phyloP scores from a whole-genome alignment of 371 early-diverging fungal genomes.

The Massospora cicadina region DNA sequence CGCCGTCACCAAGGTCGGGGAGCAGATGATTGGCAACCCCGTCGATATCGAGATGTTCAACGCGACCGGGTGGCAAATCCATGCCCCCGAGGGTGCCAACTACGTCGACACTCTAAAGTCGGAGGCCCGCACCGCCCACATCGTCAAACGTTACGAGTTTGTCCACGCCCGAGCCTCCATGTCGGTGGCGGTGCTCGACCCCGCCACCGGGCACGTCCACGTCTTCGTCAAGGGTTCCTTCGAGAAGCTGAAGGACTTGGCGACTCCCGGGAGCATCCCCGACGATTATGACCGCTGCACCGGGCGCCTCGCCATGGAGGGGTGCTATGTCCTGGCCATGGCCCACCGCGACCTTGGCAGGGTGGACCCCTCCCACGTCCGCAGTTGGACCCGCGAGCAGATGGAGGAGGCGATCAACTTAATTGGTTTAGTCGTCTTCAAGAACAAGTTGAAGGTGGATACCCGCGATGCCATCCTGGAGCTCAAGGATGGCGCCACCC shows the following conservation, averaged over 20 bases:
- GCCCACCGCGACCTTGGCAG: constrained; percentile 34
- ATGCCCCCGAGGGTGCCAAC: constrained; percentile 5
- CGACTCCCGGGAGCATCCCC: constrained; percentile 32
- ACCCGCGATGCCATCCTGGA: constrained; percentile 49
- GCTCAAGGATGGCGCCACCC: constrained; percentile 52
- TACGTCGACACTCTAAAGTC: constrained; percentile 26
- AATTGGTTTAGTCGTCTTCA: constrained; percentile 62
- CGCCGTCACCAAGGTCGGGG: constrained; percentile 47
- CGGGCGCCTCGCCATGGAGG: constrained; percentile 38
- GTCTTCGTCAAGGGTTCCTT: constrained; percentile 73
- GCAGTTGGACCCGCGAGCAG: constrained; percentile 31
- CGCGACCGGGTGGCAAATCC: constrained; percentile 30
- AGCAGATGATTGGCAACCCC: constrained; percentile 67
- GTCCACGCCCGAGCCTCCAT: constrained; percentile 66
- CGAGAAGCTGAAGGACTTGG: constrained; percentile 47
- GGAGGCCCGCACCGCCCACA: constrained; percentile 19
- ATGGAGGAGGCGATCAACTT: constrained; percentile 45
- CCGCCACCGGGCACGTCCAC: constrained; percentile 30
- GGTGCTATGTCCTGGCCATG: constrained; percentile 61
- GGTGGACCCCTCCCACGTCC: constrained; percentile 21
- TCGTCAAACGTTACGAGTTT: constrained; percentile 69
- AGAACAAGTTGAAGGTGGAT: constrained; percentile 70
- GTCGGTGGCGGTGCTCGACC: constrained; percentile 52
- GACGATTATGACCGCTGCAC: constrained; percentile 37
- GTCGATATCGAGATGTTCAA: constrained; percentile 87